These are phyloP conservation scores for Neopestalotiopsis clavispora DNA, from an alignment of 2,329 filamentous ascomycete species.

Conservation along the genomic window DNA sequence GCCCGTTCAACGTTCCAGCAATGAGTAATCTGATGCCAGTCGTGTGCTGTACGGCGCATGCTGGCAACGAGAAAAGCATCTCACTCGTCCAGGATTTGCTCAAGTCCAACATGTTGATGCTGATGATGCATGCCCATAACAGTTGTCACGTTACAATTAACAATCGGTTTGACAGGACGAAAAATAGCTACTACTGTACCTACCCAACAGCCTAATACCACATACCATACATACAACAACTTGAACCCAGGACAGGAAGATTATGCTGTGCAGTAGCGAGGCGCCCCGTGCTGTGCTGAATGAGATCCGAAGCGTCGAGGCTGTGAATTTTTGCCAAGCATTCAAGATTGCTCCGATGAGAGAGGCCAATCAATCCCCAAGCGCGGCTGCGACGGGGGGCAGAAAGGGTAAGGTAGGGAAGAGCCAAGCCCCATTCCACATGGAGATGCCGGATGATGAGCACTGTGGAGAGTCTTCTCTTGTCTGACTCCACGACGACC, in stretches of 20 bases:
- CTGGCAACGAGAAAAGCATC: not conserved
- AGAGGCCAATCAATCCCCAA: not conserved
- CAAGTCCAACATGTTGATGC: too few relatives aligned
- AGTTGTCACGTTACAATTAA: slow-evolving; percentile 10
- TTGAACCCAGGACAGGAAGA: not conserved
- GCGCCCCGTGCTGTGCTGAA: not conserved
- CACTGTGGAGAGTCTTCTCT: slow-evolving; percentile 5
- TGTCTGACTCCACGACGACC: slow-evolving; percentile 4
- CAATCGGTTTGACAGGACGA: not conserved
- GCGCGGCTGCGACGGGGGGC: not conserved
- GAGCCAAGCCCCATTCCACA: not conserved
- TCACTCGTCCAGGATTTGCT: too few relatives aligned
- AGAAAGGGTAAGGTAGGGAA: not conserved
- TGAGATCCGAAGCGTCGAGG: slow-evolving; percentile 10
- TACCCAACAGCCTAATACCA: too few relatives aligned
- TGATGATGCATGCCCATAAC: not conserved
- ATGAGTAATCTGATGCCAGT: not conserved
- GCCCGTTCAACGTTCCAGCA: not conserved
- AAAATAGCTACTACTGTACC: too few relatives aligned
- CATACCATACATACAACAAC: not conserved
- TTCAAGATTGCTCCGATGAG: not conserved
- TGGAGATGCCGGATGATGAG: slow-evolving; percentile 8
- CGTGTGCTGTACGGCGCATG: not conserved
- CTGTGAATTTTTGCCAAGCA: slow-evolving; percentile 1
- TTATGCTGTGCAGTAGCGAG: slow-evolving; percentile 7